Evolutionary conservation across 768 basidiomycete species (phyloP).

Genomic region (Cystofilobasidium ferigula): DNA sequence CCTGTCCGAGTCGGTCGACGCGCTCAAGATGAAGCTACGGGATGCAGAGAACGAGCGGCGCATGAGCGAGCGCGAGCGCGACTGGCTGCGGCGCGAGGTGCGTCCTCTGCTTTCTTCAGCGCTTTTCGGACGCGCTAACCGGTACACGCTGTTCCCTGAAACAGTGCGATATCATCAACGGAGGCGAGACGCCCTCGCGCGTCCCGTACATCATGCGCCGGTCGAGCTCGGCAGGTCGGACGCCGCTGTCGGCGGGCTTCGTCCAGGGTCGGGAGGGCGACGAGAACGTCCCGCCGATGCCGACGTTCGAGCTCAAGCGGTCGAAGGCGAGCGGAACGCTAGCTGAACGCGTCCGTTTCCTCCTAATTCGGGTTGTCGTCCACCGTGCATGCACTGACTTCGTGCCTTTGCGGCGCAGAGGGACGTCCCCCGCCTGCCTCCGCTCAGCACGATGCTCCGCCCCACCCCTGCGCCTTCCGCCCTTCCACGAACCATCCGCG

Average conservation of each 20-base stretch:
- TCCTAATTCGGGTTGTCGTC: too few species aligned
- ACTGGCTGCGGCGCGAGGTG: background rate
- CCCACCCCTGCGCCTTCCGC: too few species aligned
- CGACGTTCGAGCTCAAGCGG: background rate
- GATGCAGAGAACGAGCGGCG: background rate
- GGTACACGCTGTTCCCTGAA: background rate
- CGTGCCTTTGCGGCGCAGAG: too few species aligned
- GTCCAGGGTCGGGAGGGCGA: background rate
- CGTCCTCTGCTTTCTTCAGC: background rate
- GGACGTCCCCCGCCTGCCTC: too few species aligned
- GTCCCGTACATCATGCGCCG: background rate
- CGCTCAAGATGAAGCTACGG: too few species aligned
- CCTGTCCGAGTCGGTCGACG: background rate
- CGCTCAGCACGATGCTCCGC: too few species aligned
- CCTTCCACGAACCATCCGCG: too few species aligned
- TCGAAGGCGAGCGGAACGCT: too few species aligned
- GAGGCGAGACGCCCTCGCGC: background rate
- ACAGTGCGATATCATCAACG: background rate
- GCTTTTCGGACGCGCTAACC: background rate
- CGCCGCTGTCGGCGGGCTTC: background rate
- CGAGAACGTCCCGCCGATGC: background rate
- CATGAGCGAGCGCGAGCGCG: background rate
- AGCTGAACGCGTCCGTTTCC: too few species aligned
- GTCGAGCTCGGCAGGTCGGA: background rate
- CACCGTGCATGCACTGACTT: too few species aligned